Evolutionary conservation across 768 basidiomycete genomes (phyloP), one percentile per base, ranked within the genome.

Genomic region (Xerocomellus dryophilus): DNA sequence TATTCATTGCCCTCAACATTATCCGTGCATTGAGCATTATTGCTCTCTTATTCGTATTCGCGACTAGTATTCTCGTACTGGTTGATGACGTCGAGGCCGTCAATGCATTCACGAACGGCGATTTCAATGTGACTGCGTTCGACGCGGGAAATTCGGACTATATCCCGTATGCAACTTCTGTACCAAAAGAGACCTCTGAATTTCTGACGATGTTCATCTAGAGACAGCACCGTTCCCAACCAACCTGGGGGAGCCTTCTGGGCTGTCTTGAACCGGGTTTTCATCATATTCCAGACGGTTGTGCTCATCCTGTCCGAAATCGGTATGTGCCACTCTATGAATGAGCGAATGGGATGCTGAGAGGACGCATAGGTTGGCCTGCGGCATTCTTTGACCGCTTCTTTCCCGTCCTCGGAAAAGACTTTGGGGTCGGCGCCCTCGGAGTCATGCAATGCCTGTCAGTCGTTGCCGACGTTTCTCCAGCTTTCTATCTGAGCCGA

Each of bases 231-330:
- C 0, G 90, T 97, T n/a, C 93, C 93, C 3, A 92, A 93, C 71
- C 93, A 96, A 69, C 77, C 92, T 43, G 94, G 91, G 7, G 94
- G 94, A 25, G 83, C 85, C 21, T 96, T 97, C 72, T 97, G 93
- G 90, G 87, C 91, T 3, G 82, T 94, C 42, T 78, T 94, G 53
- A 86, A 90, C 62, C 83, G 88, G 41, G 73, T 96, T n/a, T 79
- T 96, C 65, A 89, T 94, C 71, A 78, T 91, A 52, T 85, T 88
- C 72, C 86, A 93, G 69, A 79, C 84, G 47, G 66, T 94, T 62
- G 77, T 90, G 48, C 82, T 96, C 49, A 73, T 93, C 56, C 69
- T 70, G 27, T 70, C 70, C 2, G 69, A 70, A 48, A 50, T 72
- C 17, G 66, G 82, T 83, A 50, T 60, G 82, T 54, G 31, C 3